Evolutionary conservation across 805 yeast genomes (phyloP), one percentile per base, ranked within the genome.

Genomic region (Saccharomycopsis sp.): DNA sequence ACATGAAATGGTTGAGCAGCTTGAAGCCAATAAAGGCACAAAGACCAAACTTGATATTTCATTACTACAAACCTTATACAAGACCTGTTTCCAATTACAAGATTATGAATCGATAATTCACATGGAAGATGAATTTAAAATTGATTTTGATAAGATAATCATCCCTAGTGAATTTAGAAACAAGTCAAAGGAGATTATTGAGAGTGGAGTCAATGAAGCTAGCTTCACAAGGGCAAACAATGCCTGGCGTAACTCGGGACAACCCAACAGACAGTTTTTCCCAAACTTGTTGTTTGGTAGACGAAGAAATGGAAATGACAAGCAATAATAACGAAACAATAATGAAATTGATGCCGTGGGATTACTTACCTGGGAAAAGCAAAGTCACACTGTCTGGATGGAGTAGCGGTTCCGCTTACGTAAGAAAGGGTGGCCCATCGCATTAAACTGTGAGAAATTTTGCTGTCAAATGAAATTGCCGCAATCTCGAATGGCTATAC

Each of bases 111-210:
- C 11, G 21, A 34, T 45, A 4, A 19, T 36, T 17, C 4, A 21
- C 5, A 16, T 45, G 8, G 48, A 45, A 26, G 16, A 6, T 4
- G 21, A 35, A 8, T 45, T 11, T 24, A 40, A 35, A 22, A 22
- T 45, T n/a, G 45, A 41, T 29, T 45, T 34, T 19, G 48, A 41
- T 19, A 13, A 20, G 11, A 41, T 45, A 3, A n/a, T 45, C 7
- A 6, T 9, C 9, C 41, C 26, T 16, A 9, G 2, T 4, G 37
- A 40, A 22, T 40, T 34, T 7, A 13, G 45, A 21, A 28, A 13
- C 23, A 9, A 9, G 11, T 23, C 37, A 7, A 33, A 36, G 17
- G 13, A 13, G 11, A 8, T 45, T 2, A 41, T 45, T 13, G 40
- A 41, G 21, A 21, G n/a, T 20, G 40, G 21, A 9, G n/a, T 21